phyloP scores from a whole-genome alignment of 2,329 filamentous ascomycete species.

The Xylariales sp. region DNA sequence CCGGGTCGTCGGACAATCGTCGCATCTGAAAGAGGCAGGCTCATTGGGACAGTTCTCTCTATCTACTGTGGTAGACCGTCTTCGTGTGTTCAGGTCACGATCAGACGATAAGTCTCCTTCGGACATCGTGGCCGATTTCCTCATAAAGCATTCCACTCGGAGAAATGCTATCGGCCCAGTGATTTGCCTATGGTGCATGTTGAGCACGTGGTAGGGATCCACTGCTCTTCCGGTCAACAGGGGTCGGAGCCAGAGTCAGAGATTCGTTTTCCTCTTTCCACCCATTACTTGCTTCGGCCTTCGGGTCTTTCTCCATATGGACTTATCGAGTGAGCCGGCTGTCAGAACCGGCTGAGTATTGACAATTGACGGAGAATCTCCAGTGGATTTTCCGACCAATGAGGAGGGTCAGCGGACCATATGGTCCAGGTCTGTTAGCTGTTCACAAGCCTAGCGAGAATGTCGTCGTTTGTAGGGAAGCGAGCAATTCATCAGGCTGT shows the following conservation, averaged over 20 bases:
- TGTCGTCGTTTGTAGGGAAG: not conserved
- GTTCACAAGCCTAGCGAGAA: slow-evolving; percentile 2
- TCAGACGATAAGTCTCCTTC: no score
- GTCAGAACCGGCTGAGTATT: slow-evolving; percentile 1
- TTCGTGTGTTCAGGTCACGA: no score
- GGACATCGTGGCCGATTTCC: no score
- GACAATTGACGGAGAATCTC: slow-evolving; percentile 8
- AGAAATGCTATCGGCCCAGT: not conserved
- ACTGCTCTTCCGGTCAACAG: not conserved
- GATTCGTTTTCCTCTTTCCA: slow-evolving; percentile 2
- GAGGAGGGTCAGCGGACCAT: not conserved
- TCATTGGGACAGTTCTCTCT: no score
- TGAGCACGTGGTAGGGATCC: not conserved
- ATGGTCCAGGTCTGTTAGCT: not conserved
- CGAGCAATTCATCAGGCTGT: not conserved
- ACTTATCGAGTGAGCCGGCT: not conserved
- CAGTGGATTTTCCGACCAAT: slow-evolving; percentile 7
- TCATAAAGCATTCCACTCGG: not conserved
- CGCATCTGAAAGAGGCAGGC: no score
- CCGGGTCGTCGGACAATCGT: no score
- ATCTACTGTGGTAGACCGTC: no score
- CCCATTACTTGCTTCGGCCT: not conserved
- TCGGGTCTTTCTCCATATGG: not conserved
- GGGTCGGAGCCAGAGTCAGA: not conserved
- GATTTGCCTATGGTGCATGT: not conserved